Evolutionary conservation across 164 flowering plant species (phyloP), one percentile per base, ranked within the genome.

Genomic region (Chloranthus sessilifolius): DNA sequence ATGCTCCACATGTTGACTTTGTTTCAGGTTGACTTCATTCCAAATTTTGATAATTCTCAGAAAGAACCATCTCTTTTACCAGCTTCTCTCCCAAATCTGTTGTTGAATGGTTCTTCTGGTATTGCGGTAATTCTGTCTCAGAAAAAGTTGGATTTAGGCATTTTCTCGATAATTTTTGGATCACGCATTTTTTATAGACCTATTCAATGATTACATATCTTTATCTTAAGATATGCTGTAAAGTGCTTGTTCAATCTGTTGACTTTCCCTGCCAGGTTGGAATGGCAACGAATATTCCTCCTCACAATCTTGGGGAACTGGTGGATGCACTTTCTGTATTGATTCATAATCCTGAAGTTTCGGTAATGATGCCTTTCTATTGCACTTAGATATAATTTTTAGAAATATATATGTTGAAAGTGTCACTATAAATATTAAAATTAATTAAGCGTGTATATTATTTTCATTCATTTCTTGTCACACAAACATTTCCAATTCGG

Each of bases 201-300:
- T n/a, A 24, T n/a, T 26, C 2, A 38, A 23, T 24, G 21, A 11
- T 24, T 37, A 10, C 30, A 5, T 49, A 6, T 58, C 23, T 15
- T 31, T 48, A 9, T 41, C 16, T n/a, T 37, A 4, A 46, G 51
- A 4, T 29, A 28, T 24, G 7, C 4, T 24, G 24, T 34, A 16
- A 26, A 3, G 36, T 14, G 7, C 11, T 5, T 43, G 26, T 23
- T 38, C 55, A 21, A 33, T 55, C 11, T 56, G 27, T 36, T 25
- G 35, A 12, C 27, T 31, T 40, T 50, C 33, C 10, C 12, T 58
- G 33, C 63, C 70, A 92, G 98, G 96, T 92, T 55, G 99, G 99
- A 30, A 92, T 88, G 99, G 99, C 99, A 25, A 92, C 99, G 37
- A 88, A 88, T 48, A 88, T 92, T 57, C 99, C 99, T 67, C 99